Evolutionary conservation across 2,329 filamentous ascomycete species (phyloP), one percentile per base, ranked within the genome.

Genomic region (Alternaria ventricosa): DNA sequence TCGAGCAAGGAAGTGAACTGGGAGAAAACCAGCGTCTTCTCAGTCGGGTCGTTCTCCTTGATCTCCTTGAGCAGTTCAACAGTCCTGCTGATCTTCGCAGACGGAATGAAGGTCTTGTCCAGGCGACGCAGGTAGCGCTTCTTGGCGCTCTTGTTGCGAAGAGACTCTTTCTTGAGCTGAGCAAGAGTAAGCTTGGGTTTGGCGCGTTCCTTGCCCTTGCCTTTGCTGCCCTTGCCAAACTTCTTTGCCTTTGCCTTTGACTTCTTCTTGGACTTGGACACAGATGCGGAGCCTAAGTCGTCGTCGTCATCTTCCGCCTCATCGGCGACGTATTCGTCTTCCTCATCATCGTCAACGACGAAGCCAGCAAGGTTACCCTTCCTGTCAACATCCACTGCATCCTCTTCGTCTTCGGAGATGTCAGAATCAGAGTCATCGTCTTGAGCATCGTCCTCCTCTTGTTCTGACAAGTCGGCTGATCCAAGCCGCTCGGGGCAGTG

Each of bases 21-120:
- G 60, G 89, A 92, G 81, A 96, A 96, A 66, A 96, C 87, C 57
- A 96, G 90, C 0, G 90, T 92, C 79, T 95, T 95, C 76, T 93
- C 90, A 2, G 85, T 86, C 3, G 86, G 74, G 30, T 83, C 81
- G 10, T 81, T 79, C n/a, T 72, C 72, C 57, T 83, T 79, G 60
- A 88, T 84, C 13, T 81, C 77, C 11, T 82, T 75, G 12, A 95
- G 81, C 7, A 94, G 84, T 58, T 92, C 87, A 60, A 92, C 80
- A 7, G 88, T 88, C 75, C 90, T 89, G 22, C 88, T 87, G 28
- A 93, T 89, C 79, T 95, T 96, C 27, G 92, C 88, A 20, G 92
- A 96, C 2, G 91, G 85, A 61, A 90, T 81, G 87, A 89, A 97
- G 27, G 88, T 81, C 75, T 90, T 88, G 23, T 86, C 85, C 7